Conservation (phyloP, 202 grass and related monocot species). For the Carex arenaria region DNA sequence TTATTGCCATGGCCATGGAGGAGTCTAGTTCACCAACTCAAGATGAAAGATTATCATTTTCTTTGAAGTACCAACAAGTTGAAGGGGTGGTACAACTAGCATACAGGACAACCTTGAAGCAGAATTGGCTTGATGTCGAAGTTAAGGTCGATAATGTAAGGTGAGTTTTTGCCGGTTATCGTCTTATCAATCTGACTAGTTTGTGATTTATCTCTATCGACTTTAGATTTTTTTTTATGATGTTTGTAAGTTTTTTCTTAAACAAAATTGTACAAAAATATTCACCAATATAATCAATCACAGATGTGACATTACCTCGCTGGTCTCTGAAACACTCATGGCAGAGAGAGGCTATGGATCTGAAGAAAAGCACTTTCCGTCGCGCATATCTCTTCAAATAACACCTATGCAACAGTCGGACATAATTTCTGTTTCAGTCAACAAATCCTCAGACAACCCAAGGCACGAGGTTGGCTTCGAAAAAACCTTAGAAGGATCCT, state of each 20-base stretch:
- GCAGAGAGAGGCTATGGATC: conserved; percentile 72
- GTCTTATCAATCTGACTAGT: background rate
- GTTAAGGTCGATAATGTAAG: conserved; percentile 88
- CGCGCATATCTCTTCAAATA: conserved; percentile 66
- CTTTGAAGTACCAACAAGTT: conserved; percentile 75
- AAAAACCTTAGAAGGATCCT: conserved; percentile 59
- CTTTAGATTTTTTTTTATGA: no score
- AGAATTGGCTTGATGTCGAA: conserved; percentile 72
- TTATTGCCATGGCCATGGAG: conserved; percentile 69
- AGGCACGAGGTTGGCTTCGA: conserved; percentile 57
- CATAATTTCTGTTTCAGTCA: conserved; percentile 59
- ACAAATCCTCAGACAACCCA: conserved; percentile 78
- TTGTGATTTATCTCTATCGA: no score
- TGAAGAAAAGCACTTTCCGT: conserved; percentile 87
- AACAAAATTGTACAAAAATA: background rate
- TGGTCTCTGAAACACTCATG: conserved; percentile 77
- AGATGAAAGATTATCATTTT: conserved; percentile 77
- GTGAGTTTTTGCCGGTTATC: conserved; percentile 33
- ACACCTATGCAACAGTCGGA: conserved; percentile 85
- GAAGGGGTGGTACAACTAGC: conserved; percentile 82
- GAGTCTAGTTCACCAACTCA: conserved; percentile 50
- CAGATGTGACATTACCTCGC: conserved; percentile 67
- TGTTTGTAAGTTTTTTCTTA: background rate
- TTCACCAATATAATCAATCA: conserved; percentile 13
- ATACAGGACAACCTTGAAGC: conserved; percentile 47